Conservation (phyloP, 331 rosid species). For the Dryas integrifolia region DNA sequence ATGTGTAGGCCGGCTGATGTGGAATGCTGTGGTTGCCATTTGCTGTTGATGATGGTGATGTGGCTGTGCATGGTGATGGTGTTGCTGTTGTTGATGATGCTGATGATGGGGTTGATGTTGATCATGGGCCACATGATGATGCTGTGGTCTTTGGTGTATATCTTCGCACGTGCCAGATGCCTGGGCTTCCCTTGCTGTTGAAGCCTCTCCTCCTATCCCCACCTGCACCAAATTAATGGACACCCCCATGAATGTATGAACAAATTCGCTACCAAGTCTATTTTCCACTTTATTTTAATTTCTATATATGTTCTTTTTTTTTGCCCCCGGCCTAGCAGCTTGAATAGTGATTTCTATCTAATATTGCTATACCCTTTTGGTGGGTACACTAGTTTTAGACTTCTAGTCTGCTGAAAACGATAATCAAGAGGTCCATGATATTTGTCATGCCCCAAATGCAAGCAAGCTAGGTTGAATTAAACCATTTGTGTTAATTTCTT, state of each 20-base stretch:
- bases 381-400: constrained; percentile 34
- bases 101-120: constrained; percentile 29
- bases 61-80: constrained; percentile 20
- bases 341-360: constrained; percentile 14
- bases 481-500: too few relatives aligned
- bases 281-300: constrained; percentile 6
- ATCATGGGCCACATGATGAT: constrained; percentile 41
- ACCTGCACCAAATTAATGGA: constrained; percentile 46
- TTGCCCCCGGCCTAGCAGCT: not conserved
- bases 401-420: constrained; percentile 46
- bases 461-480: constrained; percentile 35
- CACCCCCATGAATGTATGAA: constrained; percentile 10
- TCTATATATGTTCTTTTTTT: not conserved
- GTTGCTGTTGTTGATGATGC: constrained; percentile 34
- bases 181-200: constrained; percentile 56
- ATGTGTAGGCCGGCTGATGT: constrained; percentile 67
- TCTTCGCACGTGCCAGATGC: constrained; percentile 57
- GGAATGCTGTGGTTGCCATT: constrained; percentile 50
- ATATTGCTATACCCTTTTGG: constrained; percentile 28
- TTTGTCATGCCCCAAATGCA: constrained; percentile 50
- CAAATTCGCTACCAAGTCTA: constrained; percentile 32
- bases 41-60: constrained; percentile 34
- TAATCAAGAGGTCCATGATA: constrained; percentile 34
- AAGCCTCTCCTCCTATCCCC: constrained; percentile 79
- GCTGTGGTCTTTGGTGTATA: constrained; percentile 26